Conservation (phyloP, 163 green algal species). For the Chlorella variabilis region DNA sequence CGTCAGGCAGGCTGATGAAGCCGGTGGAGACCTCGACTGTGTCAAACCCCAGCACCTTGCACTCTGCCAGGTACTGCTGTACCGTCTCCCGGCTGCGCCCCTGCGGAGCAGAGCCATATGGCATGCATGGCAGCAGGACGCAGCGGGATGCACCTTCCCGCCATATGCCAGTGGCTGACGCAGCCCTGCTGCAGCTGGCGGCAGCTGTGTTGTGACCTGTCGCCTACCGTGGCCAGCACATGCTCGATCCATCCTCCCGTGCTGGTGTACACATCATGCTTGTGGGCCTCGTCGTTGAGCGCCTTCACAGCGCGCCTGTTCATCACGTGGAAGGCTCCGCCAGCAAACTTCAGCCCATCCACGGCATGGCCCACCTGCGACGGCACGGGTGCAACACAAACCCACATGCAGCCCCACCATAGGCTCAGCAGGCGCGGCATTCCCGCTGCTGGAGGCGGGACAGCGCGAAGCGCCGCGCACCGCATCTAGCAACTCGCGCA, state of each 20-base stretch:
- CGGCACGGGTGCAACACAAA: too few relatives aligned
- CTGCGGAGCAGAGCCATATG: not conserved
- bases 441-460: too few relatives aligned
- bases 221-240: not conserved
- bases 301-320: not conserved
- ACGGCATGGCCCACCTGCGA: constrained; percentile 26
- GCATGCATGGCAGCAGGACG: not conserved
- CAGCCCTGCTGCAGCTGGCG: not conserved
- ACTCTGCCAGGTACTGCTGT: constrained; percentile 35
- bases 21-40: constrained; percentile 35
- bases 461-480: not conserved
- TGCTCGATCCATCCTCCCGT: constrained; percentile 24
- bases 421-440: too few relatives aligned
- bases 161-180: too few relatives aligned
- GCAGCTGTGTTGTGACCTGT: not conserved
- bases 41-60: constrained; percentile 42
- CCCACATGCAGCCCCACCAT: too few relatives aligned
- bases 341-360: constrained; percentile 27
- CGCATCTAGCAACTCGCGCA: constrained; percentile 19
- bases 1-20: constrained; percentile 41
- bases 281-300: not conserved
- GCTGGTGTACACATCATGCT: constrained; percentile 8
- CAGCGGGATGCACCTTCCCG: not conserved
- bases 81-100: constrained; percentile 7
- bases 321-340: constrained; percentile 13